These are phyloP conservation scores for Strobilomyces confusus DNA, from an alignment of 768 basidiomycete genomes.

Conservation along the genomic window DNA sequence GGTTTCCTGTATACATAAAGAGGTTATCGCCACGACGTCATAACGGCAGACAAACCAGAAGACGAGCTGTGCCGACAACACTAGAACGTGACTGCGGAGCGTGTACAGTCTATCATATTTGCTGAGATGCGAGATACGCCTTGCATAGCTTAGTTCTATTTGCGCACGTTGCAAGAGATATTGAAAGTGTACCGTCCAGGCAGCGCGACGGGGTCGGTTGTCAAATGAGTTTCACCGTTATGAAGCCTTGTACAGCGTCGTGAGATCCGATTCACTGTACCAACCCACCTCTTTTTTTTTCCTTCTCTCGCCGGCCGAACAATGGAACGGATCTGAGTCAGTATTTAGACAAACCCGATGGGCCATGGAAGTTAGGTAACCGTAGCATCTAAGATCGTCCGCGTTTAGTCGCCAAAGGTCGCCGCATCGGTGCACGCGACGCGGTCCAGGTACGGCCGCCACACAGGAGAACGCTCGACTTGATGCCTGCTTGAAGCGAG, in stretches of 20 bases:
- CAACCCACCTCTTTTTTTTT: not conserved
- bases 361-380: conserved; percentile 13
- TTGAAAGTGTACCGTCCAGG: too few relatives aligned
- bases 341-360: not conserved
- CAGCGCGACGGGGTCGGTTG: conserved; percentile 22
- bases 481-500: too few relatives aligned
- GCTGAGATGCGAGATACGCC: not conserved
- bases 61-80: conserved; percentile 1
- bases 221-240: conserved; percentile 2
- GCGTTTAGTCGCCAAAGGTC: conserved; percentile 13
- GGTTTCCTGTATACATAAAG: too few relatives aligned
- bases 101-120: not conserved
- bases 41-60: conserved; percentile 3
- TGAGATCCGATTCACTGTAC: conserved; percentile 19
- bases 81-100: too few relatives aligned
- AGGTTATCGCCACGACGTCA: conserved; percentile 3
- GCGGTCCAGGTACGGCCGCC: not conserved
- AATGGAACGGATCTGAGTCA: conserved; percentile 14
- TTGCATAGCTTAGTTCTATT: too few relatives aligned
- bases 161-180: too few relatives aligned
- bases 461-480: not conserved
- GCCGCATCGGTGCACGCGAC: conserved; percentile 25
- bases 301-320: not conserved
- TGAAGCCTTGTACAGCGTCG: not conserved
- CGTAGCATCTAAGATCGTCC: conserved; percentile 6